Base-by-base conservation (phyloP, 2,329 filamentous ascomycete genomes). In the Botrytis hyacinthi region DNA sequence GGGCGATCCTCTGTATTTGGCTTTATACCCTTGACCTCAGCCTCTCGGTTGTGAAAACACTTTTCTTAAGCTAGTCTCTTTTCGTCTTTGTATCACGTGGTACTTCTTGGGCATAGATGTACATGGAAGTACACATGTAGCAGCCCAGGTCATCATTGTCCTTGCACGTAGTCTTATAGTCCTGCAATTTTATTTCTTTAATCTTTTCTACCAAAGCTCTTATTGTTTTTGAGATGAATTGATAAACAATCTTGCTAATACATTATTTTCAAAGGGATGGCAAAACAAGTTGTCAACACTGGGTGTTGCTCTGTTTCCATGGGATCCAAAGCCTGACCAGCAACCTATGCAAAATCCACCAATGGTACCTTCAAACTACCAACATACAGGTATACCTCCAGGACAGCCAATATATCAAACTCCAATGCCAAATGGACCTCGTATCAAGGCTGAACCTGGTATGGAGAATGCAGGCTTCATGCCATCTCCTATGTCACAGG, bases 271-370 rank as follows among this genome's bases (percentile, higher is more conserved):
- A 75, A 81, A 98, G 95, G 93, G 91, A 84, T 99, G 96, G 96
- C 95, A 98, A 86, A 87, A 91, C 79, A 98, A 97, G 83, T 87
- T 99, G 51, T 92, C 95, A 1, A 90, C 90, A 78, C 90, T 97
- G 77, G 90, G 92, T 77, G 92, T 98, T 75, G 96, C 96, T 74
- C 86, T 89, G 73, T 98, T 98, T 82, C 95, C 96, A 18, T 99
- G 96, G 96, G 96, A 99, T 81, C 95, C 96, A 61, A 91, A 92
- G 81, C 91, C 92, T 68, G 91, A 92, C 70, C 87, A 89, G 81
- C 76, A 85, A 79, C 80, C 86, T 78, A 79, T 82, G 42, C 57
- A 75, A 70, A 79, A 79, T 54, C 78, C 79, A 48, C 79, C 80
- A 22, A 81, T 78, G 12, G 76, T 81, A 20, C 79, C 80, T 40